Conservation (phyloP, 2,329 filamentous ascomycete species). For the Hypoxylon sp. region DNA sequence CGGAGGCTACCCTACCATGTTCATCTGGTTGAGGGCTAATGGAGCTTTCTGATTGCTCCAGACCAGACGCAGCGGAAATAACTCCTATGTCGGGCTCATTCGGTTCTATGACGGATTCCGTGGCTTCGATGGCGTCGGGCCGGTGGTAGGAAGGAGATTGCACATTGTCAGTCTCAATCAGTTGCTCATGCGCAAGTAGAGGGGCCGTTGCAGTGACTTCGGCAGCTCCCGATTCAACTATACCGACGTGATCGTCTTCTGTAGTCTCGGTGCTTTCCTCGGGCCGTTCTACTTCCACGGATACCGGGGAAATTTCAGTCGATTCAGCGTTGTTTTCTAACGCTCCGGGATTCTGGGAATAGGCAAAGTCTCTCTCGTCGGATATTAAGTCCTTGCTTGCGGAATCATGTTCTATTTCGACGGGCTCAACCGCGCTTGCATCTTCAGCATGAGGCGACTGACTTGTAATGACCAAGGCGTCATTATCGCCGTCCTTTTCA, state of each 20-base stretch:
- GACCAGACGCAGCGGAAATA: background rate
- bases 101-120: background rate
- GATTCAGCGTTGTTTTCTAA: conserved; percentile 6
- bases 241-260: background rate
- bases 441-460: background rate
- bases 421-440: background rate
- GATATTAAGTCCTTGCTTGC: background rate
- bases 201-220: conserved; percentile 17
- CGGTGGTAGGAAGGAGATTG: conserved; percentile 5
- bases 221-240: conserved; percentile 19
- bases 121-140: conserved; percentile 2
- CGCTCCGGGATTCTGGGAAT: background rate
- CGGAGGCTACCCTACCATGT: background rate
- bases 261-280: background rate
- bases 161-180: conserved; percentile 3
- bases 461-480: background rate
- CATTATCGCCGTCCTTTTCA: conserved; percentile 2
- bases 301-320: background rate
- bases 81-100: background rate
- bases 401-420: background rate
- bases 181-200: conserved; percentile 6
- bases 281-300: background rate
- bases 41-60: conserved; percentile 12
- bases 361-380: conserved; percentile 1
- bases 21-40: conserved; percentile 6